phyloP scores from a whole-genome alignment of 805 yeast species.

The Ogataea paraovalis region DNA sequence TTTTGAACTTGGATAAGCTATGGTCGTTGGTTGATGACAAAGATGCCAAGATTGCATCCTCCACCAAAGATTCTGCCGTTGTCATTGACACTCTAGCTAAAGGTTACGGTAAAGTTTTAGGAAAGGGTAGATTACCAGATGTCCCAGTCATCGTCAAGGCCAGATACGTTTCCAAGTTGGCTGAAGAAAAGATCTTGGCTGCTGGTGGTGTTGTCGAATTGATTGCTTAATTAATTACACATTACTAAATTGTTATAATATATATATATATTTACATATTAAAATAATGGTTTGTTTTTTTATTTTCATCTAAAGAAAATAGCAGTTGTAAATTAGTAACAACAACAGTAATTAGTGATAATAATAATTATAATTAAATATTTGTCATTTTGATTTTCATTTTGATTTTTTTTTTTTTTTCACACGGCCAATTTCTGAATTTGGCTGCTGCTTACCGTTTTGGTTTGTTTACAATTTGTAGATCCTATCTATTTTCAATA shows the following conservation, averaged over 20 bases:
- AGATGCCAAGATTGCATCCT: conserved; percentile 83
- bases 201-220: conserved; percentile 99
- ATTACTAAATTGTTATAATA: conserved; percentile 3
- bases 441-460: too few species aligned
- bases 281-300: not conserved
- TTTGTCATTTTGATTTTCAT: too few species aligned
- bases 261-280: not conserved
- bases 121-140: conserved; percentile 97
- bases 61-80: conserved; percentile 91
- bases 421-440: too few species aligned
- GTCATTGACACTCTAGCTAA: conserved; percentile 98
- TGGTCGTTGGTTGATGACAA: conserved; percentile 97
- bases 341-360: too few species aligned
- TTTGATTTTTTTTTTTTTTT: too few species aligned
- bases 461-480: too few species aligned
- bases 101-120: conserved; percentile 99
- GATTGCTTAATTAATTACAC: conserved; percentile 62
- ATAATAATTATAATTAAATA: too few species aligned
- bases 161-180: conserved; percentile 97
- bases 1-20: conserved; percentile 95
- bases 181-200: conserved; percentile 99
- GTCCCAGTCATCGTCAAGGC: conserved; percentile 99
- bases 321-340: not conserved
- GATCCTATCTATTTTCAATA: too few species aligned
- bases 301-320: not conserved